phyloP scores from a whole-genome alignment of 805 yeast genomes.

The Ogataea thermomethanolica region DNA sequence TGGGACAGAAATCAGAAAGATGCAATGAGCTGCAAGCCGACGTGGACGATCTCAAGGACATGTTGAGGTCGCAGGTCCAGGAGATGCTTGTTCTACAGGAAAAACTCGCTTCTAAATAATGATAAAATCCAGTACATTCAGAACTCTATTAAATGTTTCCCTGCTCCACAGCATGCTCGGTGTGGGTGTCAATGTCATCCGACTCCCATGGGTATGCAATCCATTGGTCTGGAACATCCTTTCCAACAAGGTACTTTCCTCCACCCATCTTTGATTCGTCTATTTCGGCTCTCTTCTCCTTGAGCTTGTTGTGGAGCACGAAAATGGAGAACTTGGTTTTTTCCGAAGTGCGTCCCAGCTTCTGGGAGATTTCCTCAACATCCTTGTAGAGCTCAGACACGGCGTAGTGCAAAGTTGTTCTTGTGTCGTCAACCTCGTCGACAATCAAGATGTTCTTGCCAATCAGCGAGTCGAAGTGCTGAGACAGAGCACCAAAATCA shows the following conservation, averaged over 20 bases:
- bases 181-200: conserved; percentile 72
- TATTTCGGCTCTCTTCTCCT: conserved; percentile 73
- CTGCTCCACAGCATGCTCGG: conserved; percentile 59
- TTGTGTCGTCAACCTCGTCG: conserved; percentile 89
- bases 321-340: conserved; percentile 69
- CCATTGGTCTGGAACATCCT: conserved; percentile 76
- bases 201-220: conserved; percentile 93
- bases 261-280: conserved; percentile 59
- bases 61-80: conserved; percentile 80
- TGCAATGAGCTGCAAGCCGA: conserved; percentile 87
- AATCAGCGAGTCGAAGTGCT: conserved; percentile 70
- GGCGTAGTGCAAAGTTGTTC: conserved; percentile 86
- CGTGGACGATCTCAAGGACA: conserved; percentile 81
- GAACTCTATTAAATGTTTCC: conserved; percentile 44
- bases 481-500: conserved; percentile 67
- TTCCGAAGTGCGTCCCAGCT: conserved; percentile 55
- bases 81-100: conserved; percentile 70
- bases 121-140: neutral
- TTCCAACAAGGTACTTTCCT: conserved; percentile 69
- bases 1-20: conserved; percentile 85
- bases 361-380: conserved; percentile 55
- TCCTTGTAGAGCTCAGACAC: conserved; percentile 69
- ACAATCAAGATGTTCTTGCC: conserved; percentile 81
- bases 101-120: conserved; percentile 13
- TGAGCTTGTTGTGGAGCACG: conserved; percentile 80